Base-by-base conservation (phyloP, 1,139 yeast species). In the Taphrina wiesneri region DNA sequence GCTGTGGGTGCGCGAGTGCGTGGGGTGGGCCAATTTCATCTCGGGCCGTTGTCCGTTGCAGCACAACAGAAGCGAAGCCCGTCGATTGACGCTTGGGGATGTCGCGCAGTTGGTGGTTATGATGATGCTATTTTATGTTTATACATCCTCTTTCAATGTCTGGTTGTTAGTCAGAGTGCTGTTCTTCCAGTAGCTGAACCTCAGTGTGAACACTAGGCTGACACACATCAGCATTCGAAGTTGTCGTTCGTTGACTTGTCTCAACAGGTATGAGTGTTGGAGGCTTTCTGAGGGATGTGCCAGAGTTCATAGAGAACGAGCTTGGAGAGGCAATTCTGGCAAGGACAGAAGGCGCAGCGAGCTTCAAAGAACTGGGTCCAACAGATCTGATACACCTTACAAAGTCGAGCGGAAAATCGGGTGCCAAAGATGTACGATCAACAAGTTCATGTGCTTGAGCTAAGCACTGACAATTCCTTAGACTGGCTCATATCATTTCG, bases 341-440 rank as follows among this genome's bases (percentile, higher is more conserved):
- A 64, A 78, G 88, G 65, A 78, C 83, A 32, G 73, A 75, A 30
- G 76, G 79, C 47, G 74, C 84, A 56, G 72, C 77, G n/a, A 76
- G 81, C 25, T 83, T 83, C 71, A 80, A 79, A 66, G 84, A 83
- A 57, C 74, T 93, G 64, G 99, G 99, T 0, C 96, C 97, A 0
- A 92, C 97, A 5, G 98, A 93, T 78, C 80, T 93, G 70, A 88
- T 96, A 62, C 96, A 89, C 73, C 74, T 85, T 28, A 78, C 86
- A 36, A 81, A 80, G 65, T 71, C 73, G 9, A 71, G 72, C 56
- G 83, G 83, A 65, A 83, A 85, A 67, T 72, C 81, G 73, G 70
- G 79, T 77, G 57, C 75, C 73, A 70, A 81, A 74, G 72, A 80
- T 81, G 70, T 81, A 79, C 36, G 49, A 9, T 1, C 25, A 32